Conservation (phyloP, 768 basidiomycete species). For the Macrolepiota fuliginosa region DNA sequence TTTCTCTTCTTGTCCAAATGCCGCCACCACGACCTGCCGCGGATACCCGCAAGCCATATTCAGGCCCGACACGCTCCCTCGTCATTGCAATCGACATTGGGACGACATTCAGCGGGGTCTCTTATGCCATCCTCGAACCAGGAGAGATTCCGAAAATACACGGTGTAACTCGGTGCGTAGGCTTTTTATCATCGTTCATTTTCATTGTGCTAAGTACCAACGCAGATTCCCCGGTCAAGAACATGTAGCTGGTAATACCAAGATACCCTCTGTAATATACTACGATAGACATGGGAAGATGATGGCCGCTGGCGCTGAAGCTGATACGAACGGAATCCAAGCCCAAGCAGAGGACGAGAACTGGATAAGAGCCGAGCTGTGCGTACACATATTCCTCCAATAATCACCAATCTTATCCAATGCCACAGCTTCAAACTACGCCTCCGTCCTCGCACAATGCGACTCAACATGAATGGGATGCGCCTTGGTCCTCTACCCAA, state of each 20-base stretch:
- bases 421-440: conserved; percentile 71
- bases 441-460: conserved; percentile 73
- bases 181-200: neutral
- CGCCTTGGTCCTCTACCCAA: conserved; percentile 65
- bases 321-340: conserved; percentile 54
- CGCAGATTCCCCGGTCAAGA: conserved; percentile 79
- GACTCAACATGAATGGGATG: conserved; percentile 83
- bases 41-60: conserved; percentile 74
- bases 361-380: conserved; percentile 79
- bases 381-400: conserved; percentile 23
- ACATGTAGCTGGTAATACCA: conserved; percentile 82
- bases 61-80: conserved; percentile 58
- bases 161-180: conserved; percentile 69
- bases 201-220: conserved; percentile 11
- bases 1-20: conserved; percentile 8
- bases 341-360: conserved; percentile 74
- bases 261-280: conserved; percentile 77
- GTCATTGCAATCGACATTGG: conserved; percentile 82
- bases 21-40: conserved; percentile 47
- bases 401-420: neutral
- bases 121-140: conserved; percentile 81
- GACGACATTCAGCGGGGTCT: conserved; percentile 81
- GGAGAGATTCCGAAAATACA: conserved; percentile 79
- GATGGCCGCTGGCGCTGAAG: conserved; percentile 76
- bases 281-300: conserved; percentile 66